Base-by-base conservation (phyloP, 768 basidiomycete genomes). In the Termitomyces sp. region DNA sequence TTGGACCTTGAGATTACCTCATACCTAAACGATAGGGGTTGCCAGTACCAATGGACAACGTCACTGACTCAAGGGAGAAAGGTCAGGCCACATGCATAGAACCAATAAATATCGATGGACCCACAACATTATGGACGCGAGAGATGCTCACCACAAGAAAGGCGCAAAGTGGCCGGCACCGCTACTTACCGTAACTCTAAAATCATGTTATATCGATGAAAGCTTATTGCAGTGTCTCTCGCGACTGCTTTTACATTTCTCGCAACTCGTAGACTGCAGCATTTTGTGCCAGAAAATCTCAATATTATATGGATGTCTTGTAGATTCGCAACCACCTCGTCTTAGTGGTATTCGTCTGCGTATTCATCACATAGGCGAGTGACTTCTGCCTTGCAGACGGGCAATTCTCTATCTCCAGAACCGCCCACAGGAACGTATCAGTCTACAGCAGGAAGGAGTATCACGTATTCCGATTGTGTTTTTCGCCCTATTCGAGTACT, bases 401-500 rank as follows among this genome's bases (percentile, higher is more conserved):
- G 6, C 37, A 5, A 38, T 38, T 17, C 15, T 38, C 11, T 38
- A 17, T 38, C 76, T 94, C 4, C 78, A 73, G 31, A 83, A 87
- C 62, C 77, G 83, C 31, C 78, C 85, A 54, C 89, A 87, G 3
- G 70, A 53, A 64, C 70, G 5, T 88, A 78, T 66, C 81, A 78
- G 4, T 75, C 91, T 60, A 80, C 73, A 28, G 84, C 87, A 1
- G 84, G 81, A 10, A 17, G 11, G 37, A 11, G 74, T 72, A 49
- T 76, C 73, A 37, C 80, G 78, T 23, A 67, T 80, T 53, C 89
- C 91, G 1, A 78, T 81, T 19, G 87, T 80, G 10, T 92, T 75
- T 92, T 94, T 72, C 90, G 87, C 62, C 89, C 89, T 10, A 76
- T 79, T 64, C 86, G 41, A 83, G 87, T 37, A 12, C 35, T 37